Conservation (phyloP, 2,329 filamentous ascomycete species). For the Penicillium sp. region DNA sequence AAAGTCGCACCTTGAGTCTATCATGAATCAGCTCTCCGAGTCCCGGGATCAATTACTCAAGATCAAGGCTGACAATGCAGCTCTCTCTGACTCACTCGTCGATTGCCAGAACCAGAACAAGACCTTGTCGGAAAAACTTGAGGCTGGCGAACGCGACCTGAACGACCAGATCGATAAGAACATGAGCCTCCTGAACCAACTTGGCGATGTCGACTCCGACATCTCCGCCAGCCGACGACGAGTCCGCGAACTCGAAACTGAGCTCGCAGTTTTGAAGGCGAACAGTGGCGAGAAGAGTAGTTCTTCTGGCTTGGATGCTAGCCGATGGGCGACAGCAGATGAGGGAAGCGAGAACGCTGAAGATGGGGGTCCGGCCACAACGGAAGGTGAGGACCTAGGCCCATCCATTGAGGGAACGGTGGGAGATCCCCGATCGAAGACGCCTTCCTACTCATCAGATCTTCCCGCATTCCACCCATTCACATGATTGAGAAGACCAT, state of each 20-base stretch:
- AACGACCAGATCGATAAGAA: constrained; percentile 43
- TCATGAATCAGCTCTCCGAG: constrained; percentile 52
- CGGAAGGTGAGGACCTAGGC: constrained; percentile 48
- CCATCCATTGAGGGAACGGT: constrained; percentile 49
- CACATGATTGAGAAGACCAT: constrained; percentile 28
- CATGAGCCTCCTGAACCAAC: constrained; percentile 39
- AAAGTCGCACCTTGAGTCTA: constrained; percentile 63
- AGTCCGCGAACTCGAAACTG: constrained; percentile 40
- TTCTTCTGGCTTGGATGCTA: constrained; percentile 35
- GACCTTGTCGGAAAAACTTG: constrained; percentile 34
- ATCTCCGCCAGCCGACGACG: constrained; percentile 37
- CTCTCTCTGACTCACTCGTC: constrained; percentile 33
- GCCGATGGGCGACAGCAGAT: constrained; percentile 41
- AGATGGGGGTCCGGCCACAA: constrained; percentile 37
- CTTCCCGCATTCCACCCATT: constrained; percentile 33
- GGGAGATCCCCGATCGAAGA: constrained; percentile 42
- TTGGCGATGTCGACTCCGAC: constrained; percentile 38
- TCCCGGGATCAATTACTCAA: constrained; percentile 34
- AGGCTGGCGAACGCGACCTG: constrained; percentile 35
- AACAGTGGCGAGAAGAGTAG: constrained; percentile 30
- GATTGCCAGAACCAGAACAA: constrained; percentile 29
- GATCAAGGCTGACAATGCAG: constrained; percentile 31
- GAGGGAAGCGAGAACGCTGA: constrained; percentile 29
- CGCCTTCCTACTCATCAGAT: constrained; percentile 30
- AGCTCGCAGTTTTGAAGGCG: constrained; percentile 37